phyloP scores from a whole-genome alignment of 805 yeast genomes.

The Ogataea henricii region DNA sequence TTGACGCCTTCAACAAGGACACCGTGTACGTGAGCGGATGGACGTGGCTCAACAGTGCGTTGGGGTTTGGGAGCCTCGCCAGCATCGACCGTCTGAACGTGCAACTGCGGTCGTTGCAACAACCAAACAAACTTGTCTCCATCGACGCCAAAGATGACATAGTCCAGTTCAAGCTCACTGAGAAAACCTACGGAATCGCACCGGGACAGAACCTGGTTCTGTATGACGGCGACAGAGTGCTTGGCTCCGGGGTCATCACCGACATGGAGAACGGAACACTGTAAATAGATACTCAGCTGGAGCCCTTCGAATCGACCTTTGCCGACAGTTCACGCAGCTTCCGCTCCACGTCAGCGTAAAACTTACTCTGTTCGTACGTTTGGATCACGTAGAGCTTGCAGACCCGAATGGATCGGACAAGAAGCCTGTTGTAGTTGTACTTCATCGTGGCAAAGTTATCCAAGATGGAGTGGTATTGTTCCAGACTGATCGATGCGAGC shows the following conservation, averaged over 20 bases:
- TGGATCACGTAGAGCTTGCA: constrained; percentile 22
- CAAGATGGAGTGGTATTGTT: constrained; percentile 6
- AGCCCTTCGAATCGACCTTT: constrained; percentile 1
- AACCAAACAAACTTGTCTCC: constrained; percentile 41
- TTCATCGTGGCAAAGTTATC: constrained; percentile 12
- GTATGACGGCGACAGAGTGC: constrained; percentile 62
- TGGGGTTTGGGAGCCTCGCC: constrained; percentile 12
- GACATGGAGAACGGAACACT: constrained; percentile 9
- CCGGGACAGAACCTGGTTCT: constrained; percentile 86
- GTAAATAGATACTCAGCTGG: constrained; percentile 4
- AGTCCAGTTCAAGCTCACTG: constrained; percentile 42
- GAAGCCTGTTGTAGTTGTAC: constrained; percentile 14
- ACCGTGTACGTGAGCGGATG: constrained; percentile 46
- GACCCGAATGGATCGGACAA: constrained; percentile 19
- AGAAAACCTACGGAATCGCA: constrained; percentile 71
- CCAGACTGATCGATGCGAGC: constrained; percentile 9
- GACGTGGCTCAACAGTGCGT: constrained; percentile 46
- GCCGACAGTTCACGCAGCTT: constrained; percentile 3
- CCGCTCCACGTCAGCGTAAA: constrained; percentile 14
- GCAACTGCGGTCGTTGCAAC: constrained; percentile 77
- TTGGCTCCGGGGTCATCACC: constrained; percentile 61
- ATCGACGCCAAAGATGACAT: constrained; percentile 14
- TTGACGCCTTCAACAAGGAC: constrained; percentile 53
- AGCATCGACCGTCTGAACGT: constrained; percentile 39
- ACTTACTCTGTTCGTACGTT: constrained; percentile 22